Conservation (phyloP, 2,329 filamentous ascomycete genomes). For the Fusarium redolens region DNA sequence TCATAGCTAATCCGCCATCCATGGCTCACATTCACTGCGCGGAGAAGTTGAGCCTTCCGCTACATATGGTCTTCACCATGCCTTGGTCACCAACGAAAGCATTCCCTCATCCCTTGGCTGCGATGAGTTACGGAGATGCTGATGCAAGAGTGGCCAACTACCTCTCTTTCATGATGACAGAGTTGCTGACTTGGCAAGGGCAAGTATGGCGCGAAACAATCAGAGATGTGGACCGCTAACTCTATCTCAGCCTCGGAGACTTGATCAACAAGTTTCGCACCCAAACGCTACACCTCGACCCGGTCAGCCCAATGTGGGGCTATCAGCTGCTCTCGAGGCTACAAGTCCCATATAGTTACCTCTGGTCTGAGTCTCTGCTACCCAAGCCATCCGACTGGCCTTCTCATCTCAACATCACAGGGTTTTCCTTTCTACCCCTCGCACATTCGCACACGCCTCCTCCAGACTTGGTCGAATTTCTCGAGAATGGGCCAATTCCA, state of each 20-base stretch:
- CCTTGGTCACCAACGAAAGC: constrained; percentile 73
- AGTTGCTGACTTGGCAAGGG: constrained; percentile 81
- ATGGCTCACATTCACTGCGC: constrained; percentile 65
- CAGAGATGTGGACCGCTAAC: neutral
- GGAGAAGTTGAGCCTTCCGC: constrained; percentile 58
- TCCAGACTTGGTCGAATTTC: constrained; percentile 63
- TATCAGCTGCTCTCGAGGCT: constrained; percentile 72
- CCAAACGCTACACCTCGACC: constrained; percentile 70
- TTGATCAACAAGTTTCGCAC: constrained; percentile 77
- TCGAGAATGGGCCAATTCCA: constrained; percentile 66
- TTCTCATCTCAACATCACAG: constrained; percentile 67
- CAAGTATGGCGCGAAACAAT: constrained; percentile 20
- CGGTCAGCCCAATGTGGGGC: constrained; percentile 73
- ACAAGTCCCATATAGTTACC: constrained; percentile 75
- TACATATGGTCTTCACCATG: constrained; percentile 71
- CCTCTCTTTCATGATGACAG: constrained; percentile 61
- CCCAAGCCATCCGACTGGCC: constrained; percentile 74
- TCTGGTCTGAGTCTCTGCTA: constrained; percentile 75
- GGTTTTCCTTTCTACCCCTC: constrained; percentile 58
- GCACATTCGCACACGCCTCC: constrained; percentile 65
- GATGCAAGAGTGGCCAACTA: constrained; percentile 39
- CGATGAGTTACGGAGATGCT: constrained; percentile 35
- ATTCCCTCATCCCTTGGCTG: constrained; percentile 53
- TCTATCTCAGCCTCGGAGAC: constrained; percentile 64
- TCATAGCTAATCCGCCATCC: constrained; percentile 65